Conservation (phyloP, 495 filamentous ascomycete species). For the Astrothelium macrocarpum region DNA sequence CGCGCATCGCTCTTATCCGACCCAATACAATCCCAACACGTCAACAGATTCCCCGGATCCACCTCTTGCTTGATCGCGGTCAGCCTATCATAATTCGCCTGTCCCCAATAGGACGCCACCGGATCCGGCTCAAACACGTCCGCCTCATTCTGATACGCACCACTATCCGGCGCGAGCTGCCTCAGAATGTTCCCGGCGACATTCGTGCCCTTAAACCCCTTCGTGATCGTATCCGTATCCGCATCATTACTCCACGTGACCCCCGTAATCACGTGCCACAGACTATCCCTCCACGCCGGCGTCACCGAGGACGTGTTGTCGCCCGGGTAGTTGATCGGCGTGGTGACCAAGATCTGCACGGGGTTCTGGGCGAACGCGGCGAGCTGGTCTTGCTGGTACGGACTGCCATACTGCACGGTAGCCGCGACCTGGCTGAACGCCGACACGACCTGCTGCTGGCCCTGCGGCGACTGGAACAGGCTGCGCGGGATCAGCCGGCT, state of each 20-base stretch:
- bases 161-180: conserved; percentile 10
- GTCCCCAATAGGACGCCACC: conserved; percentile 9
- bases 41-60: conserved; percentile 15
- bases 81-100: conserved; percentile 12
- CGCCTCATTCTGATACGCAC: conserved; percentile 18
- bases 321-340: conserved; percentile 11
- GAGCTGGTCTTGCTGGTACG: neutral
- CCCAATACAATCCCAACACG: conserved; percentile 15
- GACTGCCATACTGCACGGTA: neutral
- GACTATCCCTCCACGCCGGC: conserved; percentile 10
- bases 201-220: conserved; percentile 3
- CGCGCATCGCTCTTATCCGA: conserved; percentile 11
- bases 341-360: conserved; percentile 13
- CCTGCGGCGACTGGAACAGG: neutral
- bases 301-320: conserved; percentile 15
- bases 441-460: conserved; percentile 6
- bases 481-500: conserved; percentile 10
- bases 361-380: neutral
- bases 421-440: conserved; percentile 8
- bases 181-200: conserved; percentile 8
- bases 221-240: neutral
- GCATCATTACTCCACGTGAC: conserved; percentile 11
- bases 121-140: conserved; percentile 12
- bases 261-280: conserved; percentile 13
- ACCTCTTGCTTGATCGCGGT: conserved; percentile 10